Evolutionary conservation across 2,329 filamentous ascomycete species (phyloP).

Genomic region (Botrytis paeoniae): DNA sequence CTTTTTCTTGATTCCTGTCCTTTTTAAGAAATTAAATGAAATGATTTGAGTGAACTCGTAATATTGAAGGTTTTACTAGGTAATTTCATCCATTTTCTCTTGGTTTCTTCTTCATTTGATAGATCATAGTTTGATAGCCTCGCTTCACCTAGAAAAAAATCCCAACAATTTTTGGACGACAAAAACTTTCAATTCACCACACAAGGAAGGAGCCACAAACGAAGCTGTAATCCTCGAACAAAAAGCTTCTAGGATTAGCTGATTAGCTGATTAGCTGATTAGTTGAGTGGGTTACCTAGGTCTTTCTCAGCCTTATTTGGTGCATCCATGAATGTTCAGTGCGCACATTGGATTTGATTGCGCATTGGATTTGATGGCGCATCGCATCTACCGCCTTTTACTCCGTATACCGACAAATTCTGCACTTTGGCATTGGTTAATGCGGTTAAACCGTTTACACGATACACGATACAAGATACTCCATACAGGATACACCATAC

Average conservation of each 20-base stretch:
- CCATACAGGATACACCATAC: not conserved
- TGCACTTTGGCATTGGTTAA: not conserved
- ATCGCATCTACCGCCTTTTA: not conserved
- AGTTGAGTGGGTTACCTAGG: not conserved
- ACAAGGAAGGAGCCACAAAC: slow-evolving; percentile 6
- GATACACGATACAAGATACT: not conserved
- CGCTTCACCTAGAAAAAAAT: not conserved
- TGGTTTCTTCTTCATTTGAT: not conserved
- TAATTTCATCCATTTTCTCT: not conserved
- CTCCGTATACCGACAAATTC: not conserved
- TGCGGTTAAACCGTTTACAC: not conserved
- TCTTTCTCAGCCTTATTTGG: slow-evolving; percentile 3
- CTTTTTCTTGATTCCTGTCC: not conserved
- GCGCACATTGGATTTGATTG: not conserved
- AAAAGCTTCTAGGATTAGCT: not conserved
- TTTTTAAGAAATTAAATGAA: not conserved
- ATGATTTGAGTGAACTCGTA: not conserved
- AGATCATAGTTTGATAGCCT: not conserved
- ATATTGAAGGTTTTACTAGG: not conserved
- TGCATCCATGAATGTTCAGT: not conserved
- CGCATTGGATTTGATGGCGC: not conserved
- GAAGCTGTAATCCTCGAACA: not conserved
- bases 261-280: not conserved
- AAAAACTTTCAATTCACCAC: not conserved
- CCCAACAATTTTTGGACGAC: not conserved